Evolutionary conservation across 2,329 filamentous ascomycete species (phyloP).

Genomic region (Didymella glomerata): DNA sequence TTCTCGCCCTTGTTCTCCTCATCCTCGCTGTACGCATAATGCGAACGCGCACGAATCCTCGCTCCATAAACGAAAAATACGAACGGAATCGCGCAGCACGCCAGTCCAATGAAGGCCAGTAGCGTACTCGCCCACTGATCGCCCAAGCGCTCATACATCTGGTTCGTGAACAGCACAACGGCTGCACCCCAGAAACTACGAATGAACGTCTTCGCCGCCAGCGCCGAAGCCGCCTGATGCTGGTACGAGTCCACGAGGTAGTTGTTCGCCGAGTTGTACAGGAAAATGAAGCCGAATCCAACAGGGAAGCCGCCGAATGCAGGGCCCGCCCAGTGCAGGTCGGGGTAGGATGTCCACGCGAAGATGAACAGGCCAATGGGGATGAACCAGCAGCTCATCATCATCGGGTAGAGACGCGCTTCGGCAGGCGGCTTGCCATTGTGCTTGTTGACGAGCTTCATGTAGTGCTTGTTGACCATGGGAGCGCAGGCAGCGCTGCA

Average conservation of each 20-base stretch:
- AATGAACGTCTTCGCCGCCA: slow-evolving; percentile 83
- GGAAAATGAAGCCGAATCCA: slow-evolving; percentile 83
- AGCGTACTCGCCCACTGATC: slow-evolving; percentile 80
- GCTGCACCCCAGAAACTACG: slow-evolving; percentile 81
- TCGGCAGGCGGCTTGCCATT: slow-evolving; percentile 80
- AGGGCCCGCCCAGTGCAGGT: slow-evolving; percentile 75
- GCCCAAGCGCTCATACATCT: slow-evolving; percentile 73
- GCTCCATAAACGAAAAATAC: slow-evolving; percentile 82
- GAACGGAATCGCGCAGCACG: slow-evolving; percentile 83
- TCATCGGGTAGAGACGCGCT: slow-evolving; percentile 78
- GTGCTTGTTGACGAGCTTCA: slow-evolving; percentile 68
- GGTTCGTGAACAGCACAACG: slow-evolving; percentile 79
- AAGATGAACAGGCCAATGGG: slow-evolving; percentile 73
- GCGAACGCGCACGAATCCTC: slow-evolving; percentile 71
- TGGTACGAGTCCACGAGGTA: slow-evolving; percentile 70
- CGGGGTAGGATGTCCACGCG: slow-evolving; percentile 72
- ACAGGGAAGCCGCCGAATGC: slow-evolving; percentile 71
- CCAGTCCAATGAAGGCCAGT: slow-evolving; percentile 76
- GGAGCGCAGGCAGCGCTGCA: slow-evolving; percentile 72
- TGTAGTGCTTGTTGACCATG: slow-evolving; percentile 82
- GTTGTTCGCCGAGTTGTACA: slow-evolving; percentile 73
- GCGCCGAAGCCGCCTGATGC: slow-evolving; percentile 79
- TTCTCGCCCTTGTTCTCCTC: slow-evolving; percentile 55
- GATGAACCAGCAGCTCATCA: slow-evolving; percentile 64
- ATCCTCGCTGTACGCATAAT: slow-evolving; percentile 73